A percentile compares a stretch with the other conserved stretches of the same genome.
phyloP scores from a whole-genome alignment of 371 early-diverging fungal genomes.

The Coemansia sp. region DNA sequence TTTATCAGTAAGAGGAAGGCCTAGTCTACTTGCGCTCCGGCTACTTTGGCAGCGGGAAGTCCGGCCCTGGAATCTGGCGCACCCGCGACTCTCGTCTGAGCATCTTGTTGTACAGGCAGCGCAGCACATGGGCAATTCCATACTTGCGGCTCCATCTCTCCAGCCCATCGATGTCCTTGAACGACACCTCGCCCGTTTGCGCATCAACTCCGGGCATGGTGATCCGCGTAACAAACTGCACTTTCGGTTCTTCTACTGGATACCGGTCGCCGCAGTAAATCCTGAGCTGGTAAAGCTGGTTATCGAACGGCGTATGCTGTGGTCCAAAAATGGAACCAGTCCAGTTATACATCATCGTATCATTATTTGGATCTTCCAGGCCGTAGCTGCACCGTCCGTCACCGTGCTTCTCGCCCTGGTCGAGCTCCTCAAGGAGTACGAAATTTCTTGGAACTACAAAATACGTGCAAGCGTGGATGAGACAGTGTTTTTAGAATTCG shows the following conservation, averaged over 20 bases:
- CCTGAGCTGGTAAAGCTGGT: constrained; percentile 87
- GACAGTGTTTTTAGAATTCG: neutral
- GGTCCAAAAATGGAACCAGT: constrained; percentile 97
- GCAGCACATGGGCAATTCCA: constrained; percentile 82
- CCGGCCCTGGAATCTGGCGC: constrained; percentile 87
- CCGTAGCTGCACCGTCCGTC: constrained; percentile 95
- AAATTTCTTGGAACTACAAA: constrained; percentile 88
- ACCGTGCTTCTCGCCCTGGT: constrained; percentile 97
- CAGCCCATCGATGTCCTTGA: constrained; percentile 20
- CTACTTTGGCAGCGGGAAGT: neutral
- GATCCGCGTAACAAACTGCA: constrained; percentile 80
- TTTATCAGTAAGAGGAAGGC: neutral
- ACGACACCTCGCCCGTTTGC: constrained; percentile 70
- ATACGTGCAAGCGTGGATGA: neutral
- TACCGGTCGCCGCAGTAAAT: constrained; percentile 84
- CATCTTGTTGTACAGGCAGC: constrained; percentile 89
- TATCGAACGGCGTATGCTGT: constrained; percentile 83
- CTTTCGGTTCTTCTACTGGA: constrained; percentile 79
- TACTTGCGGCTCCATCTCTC: constrained; percentile 75
- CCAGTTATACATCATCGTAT: constrained; percentile 84
- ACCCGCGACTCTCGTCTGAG: constrained; percentile 76
- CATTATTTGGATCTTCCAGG: constrained; percentile 69
- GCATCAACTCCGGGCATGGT: constrained; percentile 89
- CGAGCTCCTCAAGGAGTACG: constrained; percentile 93
- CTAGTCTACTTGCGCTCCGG: neutral